Evolutionary conservation across 108 stramenopile species (phyloP).

Genomic region (Parmales sp.): DNA sequence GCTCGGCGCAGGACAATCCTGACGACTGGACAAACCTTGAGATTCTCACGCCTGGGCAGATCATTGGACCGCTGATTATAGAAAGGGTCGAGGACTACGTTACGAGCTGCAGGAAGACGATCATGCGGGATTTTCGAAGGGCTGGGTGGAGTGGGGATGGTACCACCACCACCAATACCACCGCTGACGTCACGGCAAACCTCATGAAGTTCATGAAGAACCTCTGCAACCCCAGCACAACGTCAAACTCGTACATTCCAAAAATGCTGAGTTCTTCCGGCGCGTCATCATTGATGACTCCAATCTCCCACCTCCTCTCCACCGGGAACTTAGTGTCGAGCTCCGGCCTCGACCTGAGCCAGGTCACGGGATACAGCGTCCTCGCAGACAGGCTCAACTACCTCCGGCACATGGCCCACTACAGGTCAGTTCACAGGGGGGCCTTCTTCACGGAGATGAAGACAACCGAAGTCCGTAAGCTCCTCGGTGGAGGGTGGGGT

Average conservation of each 20-base stretch:
- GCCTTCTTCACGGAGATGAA: slow-evolving; percentile 99
- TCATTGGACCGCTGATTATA: slow-evolving; percentile 77
- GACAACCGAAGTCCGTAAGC: slow-evolving; percentile 93
- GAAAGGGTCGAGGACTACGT: slow-evolving; percentile 88
- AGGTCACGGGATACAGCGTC: slow-evolving; percentile 93
- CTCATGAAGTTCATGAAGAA: too few species aligned
- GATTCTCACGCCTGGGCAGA: slow-evolving; percentile 82
- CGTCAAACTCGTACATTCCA: too few species aligned
- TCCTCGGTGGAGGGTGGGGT: slow-evolving; percentile 96
- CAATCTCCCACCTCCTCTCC: slow-evolving; percentile 79
- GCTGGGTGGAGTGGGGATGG: too few species aligned
- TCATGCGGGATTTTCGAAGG: too few species aligned
- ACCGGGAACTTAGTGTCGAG: slow-evolving; percentile 90
- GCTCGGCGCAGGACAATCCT: slow-evolving; percentile 88
- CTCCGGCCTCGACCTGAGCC: slow-evolving; percentile 93
- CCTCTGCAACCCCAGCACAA: too few species aligned
- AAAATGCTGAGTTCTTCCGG: too few species aligned
- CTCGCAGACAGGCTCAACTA: slow-evolving; percentile 96
- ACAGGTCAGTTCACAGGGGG: slow-evolving; percentile 95
- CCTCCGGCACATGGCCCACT: slow-evolving; percentile 89
- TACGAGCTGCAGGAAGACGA: slow-evolving; percentile 51
- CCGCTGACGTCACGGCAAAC: too few species aligned
- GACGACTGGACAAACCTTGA: slow-evolving; percentile 93
- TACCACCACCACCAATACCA: too few species aligned
- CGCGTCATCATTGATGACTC: too few species aligned